Evolutionary conservation across 2,329 filamentous ascomycete genomes (phyloP), one percentile per base, ranked within the genome.

Genomic region (Clarireedia homoeocarpa): DNA sequence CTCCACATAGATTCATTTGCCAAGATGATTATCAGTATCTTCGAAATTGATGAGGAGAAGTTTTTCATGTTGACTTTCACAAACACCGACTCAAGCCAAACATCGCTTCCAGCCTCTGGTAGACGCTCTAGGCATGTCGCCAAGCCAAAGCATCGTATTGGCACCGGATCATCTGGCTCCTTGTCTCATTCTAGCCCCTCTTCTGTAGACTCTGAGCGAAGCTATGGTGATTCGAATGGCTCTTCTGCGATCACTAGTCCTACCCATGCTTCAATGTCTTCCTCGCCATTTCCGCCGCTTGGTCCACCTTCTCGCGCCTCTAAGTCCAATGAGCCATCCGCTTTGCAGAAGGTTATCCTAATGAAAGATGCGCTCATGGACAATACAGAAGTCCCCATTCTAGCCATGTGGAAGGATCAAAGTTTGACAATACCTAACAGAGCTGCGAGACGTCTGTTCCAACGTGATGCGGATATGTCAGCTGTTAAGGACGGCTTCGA

Each of bases 331-430:
- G 76, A 81, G 2, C 83, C 85, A 0, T 86, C 86, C 0, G 74
- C 86, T 12, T 76, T 90, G 24, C 83, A 88, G 63, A 92, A 91
- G 67, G 81, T 88, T 54, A 82, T 81, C 6, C 75, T 84, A 51
- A 82, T 92, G 73, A 91, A 91, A 69, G 87, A 91, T 66, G 86
- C 87, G 0, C 76, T 91, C 20, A 73, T 92, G 6, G 86, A 90
- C 66, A 88, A 83, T 40, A 88, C 88, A 26, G 80, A 83, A 59
- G 83, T 89, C 66, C 88, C 88, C 0, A 85, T 89, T 23, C 74
- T 91, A 46, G 85, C 86, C 24, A 88, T 91, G 83, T 91, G 88
- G 88, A 86, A 85, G 66, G 88, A 92, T 61, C 82, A 86, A 53
- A 86, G 81, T 48, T 83, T 90, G 48, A 84, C 82, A 0, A 83